phyloP scores from a whole-genome alignment of 2,329 filamentous ascomycete species.

The Colletotrichum kahawae region DNA sequence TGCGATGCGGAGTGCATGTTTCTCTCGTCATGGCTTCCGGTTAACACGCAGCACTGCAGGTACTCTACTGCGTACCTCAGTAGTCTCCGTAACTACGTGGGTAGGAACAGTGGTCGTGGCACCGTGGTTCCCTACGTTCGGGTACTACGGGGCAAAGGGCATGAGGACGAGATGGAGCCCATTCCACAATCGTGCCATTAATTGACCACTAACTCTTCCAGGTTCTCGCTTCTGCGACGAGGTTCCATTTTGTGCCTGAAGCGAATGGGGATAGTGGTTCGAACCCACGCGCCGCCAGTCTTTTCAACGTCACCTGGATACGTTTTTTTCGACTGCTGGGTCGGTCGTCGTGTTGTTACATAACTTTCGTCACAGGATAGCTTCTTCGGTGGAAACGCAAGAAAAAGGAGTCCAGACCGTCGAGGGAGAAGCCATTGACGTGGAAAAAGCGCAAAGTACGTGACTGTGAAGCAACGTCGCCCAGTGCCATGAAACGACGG shows the following conservation, averaged over 20 bases:
- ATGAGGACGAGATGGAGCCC: background rate
- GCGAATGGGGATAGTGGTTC: background rate
- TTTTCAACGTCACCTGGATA: background rate
- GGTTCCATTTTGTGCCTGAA: background rate
- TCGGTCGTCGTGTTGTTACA: background rate
- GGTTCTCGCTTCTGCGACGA: background rate
- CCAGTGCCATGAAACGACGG: slow-evolving; percentile 9
- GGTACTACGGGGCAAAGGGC: background rate
- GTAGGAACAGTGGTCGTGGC: background rate
- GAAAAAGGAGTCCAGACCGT: background rate
- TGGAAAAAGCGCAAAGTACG: background rate
- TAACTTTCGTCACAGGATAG: background rate
- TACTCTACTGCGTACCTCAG: background rate
- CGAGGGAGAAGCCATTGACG: background rate
- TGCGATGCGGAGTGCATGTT: slow-evolving; percentile 2
- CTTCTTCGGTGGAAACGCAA: background rate
- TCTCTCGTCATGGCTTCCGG: background rate
- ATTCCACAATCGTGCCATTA: slow-evolving; percentile 7
- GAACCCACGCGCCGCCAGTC: background rate
- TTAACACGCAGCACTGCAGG: background rate
- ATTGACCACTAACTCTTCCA: background rate
- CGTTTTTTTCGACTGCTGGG: background rate
- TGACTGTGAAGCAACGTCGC: background rate
- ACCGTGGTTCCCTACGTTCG: background rate
- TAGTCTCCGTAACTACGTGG: background rate